Percentiles rank a stretch among this genome's conserved stretches.
Conservation (phyloP, 2,329 filamentous ascomycete genomes). For the Fusarium euwallaceae region DNA sequence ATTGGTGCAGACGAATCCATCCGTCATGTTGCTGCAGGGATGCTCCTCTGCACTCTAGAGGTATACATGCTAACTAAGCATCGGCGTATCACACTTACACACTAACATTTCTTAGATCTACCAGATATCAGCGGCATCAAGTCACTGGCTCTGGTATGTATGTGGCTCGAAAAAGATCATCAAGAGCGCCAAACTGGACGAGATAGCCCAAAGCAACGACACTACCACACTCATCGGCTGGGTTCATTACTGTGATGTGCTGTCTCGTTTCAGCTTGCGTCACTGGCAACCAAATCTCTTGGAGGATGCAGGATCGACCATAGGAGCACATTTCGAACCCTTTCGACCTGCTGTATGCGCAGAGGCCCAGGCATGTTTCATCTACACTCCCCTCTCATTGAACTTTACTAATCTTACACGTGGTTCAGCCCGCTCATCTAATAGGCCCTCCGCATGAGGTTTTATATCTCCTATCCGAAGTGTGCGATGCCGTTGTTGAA, state of each 20-base stretch:
- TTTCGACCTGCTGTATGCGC: slow-evolving; percentile 26
- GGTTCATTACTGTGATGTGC: slow-evolving; percentile 32
- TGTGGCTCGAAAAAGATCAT: slow-evolving; percentile 35
- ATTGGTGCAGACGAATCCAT: slow-evolving; percentile 4
- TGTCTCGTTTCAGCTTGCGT: slow-evolving; percentile 31
- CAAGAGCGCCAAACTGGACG: slow-evolving; percentile 19
- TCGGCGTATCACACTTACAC: not conserved
- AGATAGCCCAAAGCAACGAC: not conserved
- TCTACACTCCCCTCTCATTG: not conserved
- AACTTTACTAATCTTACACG: accelerated
- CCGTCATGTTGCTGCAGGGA: slow-evolving; percentile 39
- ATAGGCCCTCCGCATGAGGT: slow-evolving; percentile 16
- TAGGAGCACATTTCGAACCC: not conserved
- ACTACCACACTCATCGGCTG: slow-evolving; percentile 26
- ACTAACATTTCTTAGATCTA: slow-evolving; percentile 21
- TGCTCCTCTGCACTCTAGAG: slow-evolving; percentile 35
- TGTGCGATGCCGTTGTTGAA: slow-evolving; percentile 13
- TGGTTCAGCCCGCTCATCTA: not conserved
- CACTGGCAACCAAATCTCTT: slow-evolving; percentile 34
- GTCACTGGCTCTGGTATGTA: slow-evolving; percentile 39
- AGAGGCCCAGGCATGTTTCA: not conserved
- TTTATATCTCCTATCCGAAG: slow-evolving; percentile 28
- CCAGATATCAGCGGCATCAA: slow-evolving; percentile 27
- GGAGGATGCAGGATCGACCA: not conserved
- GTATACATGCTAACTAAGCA: not conserved